Evolutionary conservation across 495 filamentous ascomycete species (phyloP), one percentile per base, ranked within the genome.

Genomic region (Staphylotrichum longicolle): DNA sequence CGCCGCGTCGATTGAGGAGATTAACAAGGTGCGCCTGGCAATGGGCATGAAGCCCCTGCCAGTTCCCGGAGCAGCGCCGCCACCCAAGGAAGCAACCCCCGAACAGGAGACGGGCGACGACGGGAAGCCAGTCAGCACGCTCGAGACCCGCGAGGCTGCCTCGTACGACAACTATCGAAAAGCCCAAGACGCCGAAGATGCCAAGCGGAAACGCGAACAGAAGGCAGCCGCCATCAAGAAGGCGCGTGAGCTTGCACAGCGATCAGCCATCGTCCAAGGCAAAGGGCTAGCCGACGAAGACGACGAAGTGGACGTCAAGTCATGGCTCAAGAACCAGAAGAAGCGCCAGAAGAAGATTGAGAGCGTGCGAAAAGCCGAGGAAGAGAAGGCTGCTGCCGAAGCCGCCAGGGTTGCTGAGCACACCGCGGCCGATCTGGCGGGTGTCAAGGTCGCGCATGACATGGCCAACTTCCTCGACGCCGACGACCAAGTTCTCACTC

Each of bases 21-120:
- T 91, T 50, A 98, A 98, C 81, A 90, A 92, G 70, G 86, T 96
- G 65, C 93, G 94, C 47, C 82, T 86, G 62, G 90, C 91, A 42
- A 82, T 97, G 65, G 94, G 94, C 61, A 86, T 96, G 78, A 91
- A 92, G 68, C 93, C 92, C 39, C 80, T 98, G 64, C 91, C 91
- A 51, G 89, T 95, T 8, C 89, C 90, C 27, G 88, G 89, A 34
- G 82, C 78, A 41, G 68, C 67, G 11, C 72, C 59, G 52, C 67
- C 63, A 42, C 63, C 70, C 47, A 66, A 69, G 61, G 71, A 78
- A 41, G 63, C 70, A 35, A 60, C 69, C 1, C 63, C 71, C 2
- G 60, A 68, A 7, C 58, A 65, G 41, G 71, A 74, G 20, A 66
- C 61, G 10, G 84, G 85, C 62, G 89, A 90, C 66, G 70, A 68